Conservation (phyloP, 2,329 filamentous ascomycete genomes). For the Microdochium bolleyi region DNA sequence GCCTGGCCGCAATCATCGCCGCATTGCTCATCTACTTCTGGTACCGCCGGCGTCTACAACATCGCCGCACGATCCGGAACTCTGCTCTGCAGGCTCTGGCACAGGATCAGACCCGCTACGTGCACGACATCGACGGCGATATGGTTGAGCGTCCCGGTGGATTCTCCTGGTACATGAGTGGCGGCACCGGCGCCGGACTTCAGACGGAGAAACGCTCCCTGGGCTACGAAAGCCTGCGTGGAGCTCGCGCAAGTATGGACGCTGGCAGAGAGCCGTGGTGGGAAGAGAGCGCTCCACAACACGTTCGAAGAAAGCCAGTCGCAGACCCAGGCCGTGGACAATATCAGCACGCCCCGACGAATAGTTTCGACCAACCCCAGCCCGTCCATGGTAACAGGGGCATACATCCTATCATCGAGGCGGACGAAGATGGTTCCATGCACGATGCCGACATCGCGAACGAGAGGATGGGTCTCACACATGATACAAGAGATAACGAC, state of each 20-base stretch:
- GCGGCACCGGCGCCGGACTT: slow-evolving; percentile 20
- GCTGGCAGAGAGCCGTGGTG: slow-evolving; percentile 16
- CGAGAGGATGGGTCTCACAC: slow-evolving; percentile 11
- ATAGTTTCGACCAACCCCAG: slow-evolving; percentile 18
- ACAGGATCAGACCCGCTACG: slow-evolving; percentile 39
- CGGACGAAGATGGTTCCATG: slow-evolving; percentile 39
- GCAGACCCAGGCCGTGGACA: slow-evolving; percentile 23
- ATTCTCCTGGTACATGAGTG: slow-evolving; percentile 37
- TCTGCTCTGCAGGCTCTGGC: slow-evolving; percentile 39
- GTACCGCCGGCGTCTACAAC: slow-evolving; percentile 36
- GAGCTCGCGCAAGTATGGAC: slow-evolving; percentile 15
- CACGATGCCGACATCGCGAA: slow-evolving; percentile 19
- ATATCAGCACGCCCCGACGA: slow-evolving; percentile 22
- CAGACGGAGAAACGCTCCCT: slow-evolving; percentile 22
- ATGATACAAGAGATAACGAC: neutral
- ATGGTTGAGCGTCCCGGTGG: slow-evolving; percentile 33
- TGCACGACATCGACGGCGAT: slow-evolving; percentile 31
- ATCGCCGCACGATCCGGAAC: slow-evolving; percentile 28
- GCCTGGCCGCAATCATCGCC: slow-evolving; percentile 41
- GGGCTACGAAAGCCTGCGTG: slow-evolving; percentile 43
- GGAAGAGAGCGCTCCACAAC: slow-evolving; percentile 11
- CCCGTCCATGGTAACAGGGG: slow-evolving; percentile 10
- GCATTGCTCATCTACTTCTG: slow-evolving; percentile 38
- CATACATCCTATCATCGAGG: slow-evolving; percentile 53
- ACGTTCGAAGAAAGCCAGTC: slow-evolving; percentile 16